phyloP scores from a whole-genome alignment of 73 alveolate species.

The Paramecium octaurelia region DNA sequence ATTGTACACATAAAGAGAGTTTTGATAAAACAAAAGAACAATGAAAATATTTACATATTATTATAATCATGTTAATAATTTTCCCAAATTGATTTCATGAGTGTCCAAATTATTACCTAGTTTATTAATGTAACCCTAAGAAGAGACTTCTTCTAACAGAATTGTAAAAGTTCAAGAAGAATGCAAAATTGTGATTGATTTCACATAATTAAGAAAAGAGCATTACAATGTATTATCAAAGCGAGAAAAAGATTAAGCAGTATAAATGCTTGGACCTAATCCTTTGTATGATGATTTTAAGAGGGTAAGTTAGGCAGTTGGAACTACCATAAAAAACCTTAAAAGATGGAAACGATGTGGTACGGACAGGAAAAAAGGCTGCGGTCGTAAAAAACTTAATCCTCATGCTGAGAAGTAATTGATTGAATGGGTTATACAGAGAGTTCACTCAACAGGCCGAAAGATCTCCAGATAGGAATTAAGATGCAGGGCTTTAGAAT shows the following conservation, averaged over 20 bases:
- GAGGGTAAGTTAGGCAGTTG: neutral
- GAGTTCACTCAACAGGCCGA: neutral
- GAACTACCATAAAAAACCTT: neutral
- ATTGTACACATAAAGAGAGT: neutral
- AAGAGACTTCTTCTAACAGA: neutral
- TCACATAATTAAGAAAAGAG: neutral
- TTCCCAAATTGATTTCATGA: conserved; percentile 24
- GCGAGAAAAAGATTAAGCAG: neutral
- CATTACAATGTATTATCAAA: neutral
- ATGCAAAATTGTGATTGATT: neutral
- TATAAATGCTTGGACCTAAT: neutral
- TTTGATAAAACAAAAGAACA: neutral
- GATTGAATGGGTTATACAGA: neutral
- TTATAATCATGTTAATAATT: conserved; percentile 4
- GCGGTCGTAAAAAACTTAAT: conserved; percentile 32
- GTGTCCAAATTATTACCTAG: neutral
- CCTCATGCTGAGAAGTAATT: neutral
- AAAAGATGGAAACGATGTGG: neutral
- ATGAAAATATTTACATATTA: neutral
- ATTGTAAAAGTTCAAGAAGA: neutral
- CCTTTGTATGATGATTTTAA: neutral
- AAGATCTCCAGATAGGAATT: neutral
- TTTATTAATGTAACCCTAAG: conserved; percentile 28
- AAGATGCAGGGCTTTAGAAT: neutral
- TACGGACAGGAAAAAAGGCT: conserved; percentile 16